Conservation (phyloP, 148 eudicot species). For the Heliamphora exappendiculata region DNA sequence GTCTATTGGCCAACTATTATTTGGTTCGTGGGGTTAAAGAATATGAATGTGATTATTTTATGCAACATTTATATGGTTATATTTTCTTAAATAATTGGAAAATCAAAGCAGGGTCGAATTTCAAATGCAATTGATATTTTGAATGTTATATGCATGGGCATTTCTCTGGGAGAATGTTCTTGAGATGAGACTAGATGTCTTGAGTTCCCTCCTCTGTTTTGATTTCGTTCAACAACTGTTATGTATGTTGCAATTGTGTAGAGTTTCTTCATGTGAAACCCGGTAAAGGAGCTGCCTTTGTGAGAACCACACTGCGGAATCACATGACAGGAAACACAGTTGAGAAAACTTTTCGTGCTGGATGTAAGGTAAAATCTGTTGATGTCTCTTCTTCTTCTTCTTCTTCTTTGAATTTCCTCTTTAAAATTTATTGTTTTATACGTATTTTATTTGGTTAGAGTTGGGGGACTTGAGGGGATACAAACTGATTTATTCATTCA, state of each 20-base stretch:
- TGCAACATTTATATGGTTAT: neutral
- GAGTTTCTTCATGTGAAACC: conserved; percentile 98
- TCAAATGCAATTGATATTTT: neutral
- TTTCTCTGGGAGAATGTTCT: neutral
- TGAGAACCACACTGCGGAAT: conserved; percentile 85
- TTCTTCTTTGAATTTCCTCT: neutral
- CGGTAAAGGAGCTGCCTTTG: conserved; percentile 98
- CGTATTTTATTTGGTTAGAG: too few relatives aligned
- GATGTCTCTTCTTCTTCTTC: neutral
- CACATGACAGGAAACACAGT: conserved; percentile 81
- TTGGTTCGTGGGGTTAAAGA: neutral
- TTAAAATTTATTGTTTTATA: too few relatives aligned
- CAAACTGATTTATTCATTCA: too few relatives aligned
- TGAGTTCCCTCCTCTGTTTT: neutral
- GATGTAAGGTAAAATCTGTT: conserved; percentile 56
- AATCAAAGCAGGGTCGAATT: neutral
- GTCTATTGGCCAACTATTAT: too few relatives aligned
- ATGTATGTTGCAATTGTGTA: conserved; percentile 17
- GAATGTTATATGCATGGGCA: neutral
- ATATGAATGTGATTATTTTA: neutral
- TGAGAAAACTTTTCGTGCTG: conserved; percentile 95
- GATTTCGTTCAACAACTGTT: neutral
- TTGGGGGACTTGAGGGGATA: too few relatives aligned
- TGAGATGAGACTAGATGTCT: conserved; percentile 5
- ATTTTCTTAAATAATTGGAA: conserved; percentile 1